Evolutionary conservation across 495 filamentous ascomycete species (phyloP).

Genomic region (Apodospora peruviana): DNA sequence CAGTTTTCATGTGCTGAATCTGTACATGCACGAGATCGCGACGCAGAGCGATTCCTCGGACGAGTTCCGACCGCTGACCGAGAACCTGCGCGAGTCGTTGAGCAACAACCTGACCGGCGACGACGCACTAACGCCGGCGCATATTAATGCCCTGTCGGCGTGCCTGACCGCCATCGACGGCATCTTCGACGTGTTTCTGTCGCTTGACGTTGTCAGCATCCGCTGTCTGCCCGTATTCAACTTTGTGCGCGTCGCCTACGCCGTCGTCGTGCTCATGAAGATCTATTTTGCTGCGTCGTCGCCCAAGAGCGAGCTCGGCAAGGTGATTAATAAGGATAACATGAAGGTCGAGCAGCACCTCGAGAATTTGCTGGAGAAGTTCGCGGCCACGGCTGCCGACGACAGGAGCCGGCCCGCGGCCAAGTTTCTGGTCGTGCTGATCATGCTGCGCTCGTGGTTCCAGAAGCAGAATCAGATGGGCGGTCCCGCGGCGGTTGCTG

Average conservation of each 20-base stretch:
- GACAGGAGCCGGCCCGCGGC: conserved; percentile 63
- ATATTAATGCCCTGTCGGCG: conserved; percentile 66
- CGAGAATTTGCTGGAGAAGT: conserved; percentile 59
- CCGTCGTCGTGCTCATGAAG: conserved; percentile 81
- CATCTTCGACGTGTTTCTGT: conserved; percentile 64
- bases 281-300: conserved; percentile 73
- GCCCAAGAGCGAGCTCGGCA: conserved; percentile 63
- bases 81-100: conserved; percentile 35
- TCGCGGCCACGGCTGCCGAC: conserved; percentile 56
- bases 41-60: conserved; percentile 67
- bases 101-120: conserved; percentile 21
- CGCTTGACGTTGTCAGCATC: conserved; percentile 55
- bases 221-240: conserved; percentile 69
- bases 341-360: conserved; percentile 73
- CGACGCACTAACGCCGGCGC: conserved; percentile 48
- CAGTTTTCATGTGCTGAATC: conserved; percentile 57
- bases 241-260: conserved; percentile 71
- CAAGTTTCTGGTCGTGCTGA: conserved; percentile 72
- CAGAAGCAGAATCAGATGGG: conserved; percentile 22
- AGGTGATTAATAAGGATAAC: conserved; percentile 67
- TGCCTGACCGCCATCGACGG: conserved; percentile 69
- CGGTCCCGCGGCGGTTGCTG: background rate
- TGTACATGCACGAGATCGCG: conserved; percentile 86
- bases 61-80: conserved; percentile 48
- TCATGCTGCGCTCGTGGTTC: conserved; percentile 72